phyloP scores from a whole-genome alignment of 805 yeast genomes.

The Ogataea zsoltii region DNA sequence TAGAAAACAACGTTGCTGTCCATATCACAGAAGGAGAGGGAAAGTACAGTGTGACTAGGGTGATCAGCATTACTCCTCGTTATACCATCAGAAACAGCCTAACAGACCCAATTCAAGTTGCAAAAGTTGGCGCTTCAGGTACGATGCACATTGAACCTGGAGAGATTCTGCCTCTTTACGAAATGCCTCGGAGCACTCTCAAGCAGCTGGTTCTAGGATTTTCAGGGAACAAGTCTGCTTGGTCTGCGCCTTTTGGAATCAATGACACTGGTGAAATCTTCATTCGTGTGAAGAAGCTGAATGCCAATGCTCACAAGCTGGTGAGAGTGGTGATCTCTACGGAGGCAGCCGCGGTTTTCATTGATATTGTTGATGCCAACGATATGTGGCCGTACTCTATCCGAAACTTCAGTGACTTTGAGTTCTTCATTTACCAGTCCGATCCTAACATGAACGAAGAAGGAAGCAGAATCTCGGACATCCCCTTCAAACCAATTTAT shows the following conservation, averaged over 20 bases:
- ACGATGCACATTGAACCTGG: slow-evolving; percentile 47
- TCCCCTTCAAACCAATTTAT: slow-evolving; percentile 70
- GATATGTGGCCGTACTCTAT: slow-evolving; percentile 91
- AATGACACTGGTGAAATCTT: slow-evolving; percentile 82
- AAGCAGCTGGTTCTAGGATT: slow-evolving; percentile 66
- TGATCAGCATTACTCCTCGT: slow-evolving; percentile 80
- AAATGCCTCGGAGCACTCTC: slow-evolving; percentile 52
- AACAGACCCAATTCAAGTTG: slow-evolving; percentile 54
- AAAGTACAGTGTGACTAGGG: slow-evolving; percentile 71
- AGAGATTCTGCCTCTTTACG: slow-evolving; percentile 59
- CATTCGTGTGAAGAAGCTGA: slow-evolving; percentile 64
- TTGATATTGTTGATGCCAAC: slow-evolving; percentile 70
- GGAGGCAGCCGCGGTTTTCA: slow-evolving; percentile 81
- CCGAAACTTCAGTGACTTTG: slow-evolving; percentile 85
- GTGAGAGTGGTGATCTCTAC: slow-evolving; percentile 70
- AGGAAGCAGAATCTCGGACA: slow-evolving; percentile 57
- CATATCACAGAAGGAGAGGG: slow-evolving; percentile 83
- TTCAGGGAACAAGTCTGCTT: slow-evolving; percentile 54
- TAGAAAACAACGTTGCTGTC: slow-evolving; percentile 75
- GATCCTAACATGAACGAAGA: slow-evolving; percentile 71
- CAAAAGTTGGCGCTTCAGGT: slow-evolving; percentile 67
- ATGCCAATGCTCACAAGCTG: slow-evolving; percentile 62
- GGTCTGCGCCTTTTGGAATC: slow-evolving; percentile 89
- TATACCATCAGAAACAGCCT: slow-evolving; percentile 70
- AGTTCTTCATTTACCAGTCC: slow-evolving; percentile 81